A percentile compares a stretch with the other conserved stretches of the same genome.
These are phyloP conservation scores for Prunus armeniaca DNA, from an alignment of 306 rosid species.

Conservation along the genomic window DNA sequence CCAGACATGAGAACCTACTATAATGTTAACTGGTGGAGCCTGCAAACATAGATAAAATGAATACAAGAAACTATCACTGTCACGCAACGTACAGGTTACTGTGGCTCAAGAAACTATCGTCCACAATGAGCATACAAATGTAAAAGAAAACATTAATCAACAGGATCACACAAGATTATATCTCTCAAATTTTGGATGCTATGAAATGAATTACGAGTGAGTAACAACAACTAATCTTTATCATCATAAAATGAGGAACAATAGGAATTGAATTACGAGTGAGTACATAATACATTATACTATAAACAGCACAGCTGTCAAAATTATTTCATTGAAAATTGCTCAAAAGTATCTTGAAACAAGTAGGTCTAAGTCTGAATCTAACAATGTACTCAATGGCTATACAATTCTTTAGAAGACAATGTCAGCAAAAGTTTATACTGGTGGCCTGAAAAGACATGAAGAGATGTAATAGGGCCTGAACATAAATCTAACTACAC, in stretches of 20 bases:
- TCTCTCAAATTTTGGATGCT: background rate
- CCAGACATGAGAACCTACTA: conserved; percentile 99
- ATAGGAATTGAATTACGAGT: background rate
- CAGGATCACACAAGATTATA: background rate
- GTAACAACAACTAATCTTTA: background rate
- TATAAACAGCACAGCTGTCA: too few relatives aligned
- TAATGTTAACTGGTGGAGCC: conserved; percentile 93
- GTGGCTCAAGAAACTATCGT: background rate
- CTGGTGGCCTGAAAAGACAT: background rate
- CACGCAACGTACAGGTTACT: background rate
- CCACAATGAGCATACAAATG: background rate
- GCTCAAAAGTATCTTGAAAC: background rate
- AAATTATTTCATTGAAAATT: background rate
- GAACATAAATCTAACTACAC: background rate
- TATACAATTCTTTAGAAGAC: background rate
- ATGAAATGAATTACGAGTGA: background rate
- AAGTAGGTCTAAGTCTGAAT: background rate
- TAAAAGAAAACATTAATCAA: background rate
- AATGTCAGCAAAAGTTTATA: background rate
- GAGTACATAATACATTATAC: background rate
- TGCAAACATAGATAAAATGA: conserved; percentile 35
- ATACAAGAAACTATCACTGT: conserved; percentile 15
- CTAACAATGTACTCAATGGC: background rate
- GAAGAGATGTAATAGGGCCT: background rate
- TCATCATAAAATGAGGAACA: background rate